Evolutionary conservation across 2,329 filamentous ascomycete species (phyloP).

Genomic region (Ascochyta pisi): DNA sequence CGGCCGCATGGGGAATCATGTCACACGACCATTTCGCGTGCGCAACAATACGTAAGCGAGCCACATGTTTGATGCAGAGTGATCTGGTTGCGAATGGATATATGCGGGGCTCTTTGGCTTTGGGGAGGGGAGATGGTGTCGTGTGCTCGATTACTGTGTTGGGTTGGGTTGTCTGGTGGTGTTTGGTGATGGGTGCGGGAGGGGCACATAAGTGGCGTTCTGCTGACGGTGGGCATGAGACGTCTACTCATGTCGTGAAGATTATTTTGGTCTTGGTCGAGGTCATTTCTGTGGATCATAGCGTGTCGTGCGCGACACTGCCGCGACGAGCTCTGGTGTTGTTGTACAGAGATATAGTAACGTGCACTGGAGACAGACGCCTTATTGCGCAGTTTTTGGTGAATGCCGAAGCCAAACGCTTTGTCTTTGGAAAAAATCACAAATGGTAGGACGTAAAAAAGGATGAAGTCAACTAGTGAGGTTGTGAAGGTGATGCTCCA

Average conservation of each 20-base stretch:
- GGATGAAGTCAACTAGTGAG: not conserved
- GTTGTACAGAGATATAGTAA: not conserved
- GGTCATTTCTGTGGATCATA: not conserved
- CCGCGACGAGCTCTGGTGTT: not conserved
- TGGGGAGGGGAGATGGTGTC: not conserved
- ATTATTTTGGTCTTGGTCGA: no score
- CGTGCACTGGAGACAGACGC: not conserved
- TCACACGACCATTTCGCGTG: constrained; percentile 17
- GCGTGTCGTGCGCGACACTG: not conserved
- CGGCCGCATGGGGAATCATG: not conserved
- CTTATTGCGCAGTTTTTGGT: not conserved
- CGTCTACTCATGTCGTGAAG: no score
- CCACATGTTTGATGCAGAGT: constrained; percentile 6
- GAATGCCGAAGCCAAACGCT: constrained; percentile 1
- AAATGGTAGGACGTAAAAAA: not conserved
- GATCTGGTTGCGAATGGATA: not conserved
- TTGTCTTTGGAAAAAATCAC: not conserved
- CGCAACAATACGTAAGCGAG: constrained; percentile 5
- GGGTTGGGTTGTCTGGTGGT: not conserved
- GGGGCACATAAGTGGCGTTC: not conserved
- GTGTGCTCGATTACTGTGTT: constrained; percentile 12
- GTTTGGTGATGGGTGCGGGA: not conserved
- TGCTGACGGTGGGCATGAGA: not conserved
- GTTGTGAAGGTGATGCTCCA: constrained; percentile 5
- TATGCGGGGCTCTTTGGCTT: not conserved